Conservation (phyloP, 179 eudicot genomes). For the Gypsophila paniculata region DNA sequence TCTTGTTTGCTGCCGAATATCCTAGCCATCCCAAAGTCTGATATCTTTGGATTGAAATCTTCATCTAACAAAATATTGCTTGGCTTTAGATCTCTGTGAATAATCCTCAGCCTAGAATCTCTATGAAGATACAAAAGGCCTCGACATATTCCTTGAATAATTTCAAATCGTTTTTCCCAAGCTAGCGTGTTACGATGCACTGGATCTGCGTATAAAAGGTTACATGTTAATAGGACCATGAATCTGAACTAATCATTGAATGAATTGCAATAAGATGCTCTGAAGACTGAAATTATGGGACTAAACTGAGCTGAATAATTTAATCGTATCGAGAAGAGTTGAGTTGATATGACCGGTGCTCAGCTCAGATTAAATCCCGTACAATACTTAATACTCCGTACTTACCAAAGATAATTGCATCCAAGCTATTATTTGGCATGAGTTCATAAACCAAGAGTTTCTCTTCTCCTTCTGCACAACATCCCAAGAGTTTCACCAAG, state of each 20-base stretch:
- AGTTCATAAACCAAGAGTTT: slow-evolving; percentile 42
- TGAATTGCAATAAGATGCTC: background rate
- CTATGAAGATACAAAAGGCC: slow-evolving; percentile 56
- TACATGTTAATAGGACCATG: background rate
- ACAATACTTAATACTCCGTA: too few species aligned
- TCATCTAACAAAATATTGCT: slow-evolving; percentile 52
- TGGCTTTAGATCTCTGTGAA: slow-evolving; percentile 60
- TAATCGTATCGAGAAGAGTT: too few species aligned
- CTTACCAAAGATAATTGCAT: slow-evolving; percentile 41
- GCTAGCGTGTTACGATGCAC: slow-evolving; percentile 24
- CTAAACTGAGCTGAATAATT: too few species aligned
- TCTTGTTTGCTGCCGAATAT: slow-evolving; percentile 41
- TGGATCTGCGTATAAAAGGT: background rate
- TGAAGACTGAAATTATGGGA: background rate
- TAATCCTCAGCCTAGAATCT: slow-evolving; percentile 47
- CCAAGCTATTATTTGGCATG: slow-evolving; percentile 54
- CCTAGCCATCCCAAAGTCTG: slow-evolving; percentile 64
- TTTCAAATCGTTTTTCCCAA: slow-evolving; percentile 42
- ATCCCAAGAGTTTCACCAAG: slow-evolving; percentile 42
- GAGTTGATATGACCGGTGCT: too few species aligned
- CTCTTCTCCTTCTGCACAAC: slow-evolving; percentile 47
- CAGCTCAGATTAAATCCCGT: too few species aligned
- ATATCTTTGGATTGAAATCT: slow-evolving; percentile 51
- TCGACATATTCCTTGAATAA: slow-evolving; percentile 48
- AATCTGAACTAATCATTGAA: too few species aligned